Percentiles rank a stretch among this genome's conserved stretches.
phyloP scores from a whole-genome alignment of 176 grass and related monocot species.

The Tillandsia fasciculata region DNA sequence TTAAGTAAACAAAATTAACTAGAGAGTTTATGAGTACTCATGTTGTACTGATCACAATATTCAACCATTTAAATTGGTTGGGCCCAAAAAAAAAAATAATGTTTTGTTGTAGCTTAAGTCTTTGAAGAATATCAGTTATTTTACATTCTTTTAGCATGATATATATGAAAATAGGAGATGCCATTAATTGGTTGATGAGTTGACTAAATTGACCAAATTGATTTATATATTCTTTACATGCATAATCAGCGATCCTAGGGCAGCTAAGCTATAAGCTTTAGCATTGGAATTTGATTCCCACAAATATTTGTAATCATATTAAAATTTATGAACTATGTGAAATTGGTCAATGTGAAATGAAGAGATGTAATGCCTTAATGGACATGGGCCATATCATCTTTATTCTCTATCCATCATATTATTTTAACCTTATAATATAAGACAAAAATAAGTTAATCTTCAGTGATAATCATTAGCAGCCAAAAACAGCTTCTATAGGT shows the following conservation, averaged over 20 bases:
- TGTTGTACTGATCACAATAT: too few species aligned
- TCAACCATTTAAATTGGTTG: too few species aligned
- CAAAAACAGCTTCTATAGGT: neutral
- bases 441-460: too few species aligned
- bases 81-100: too few species aligned
- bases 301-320: neutral
- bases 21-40: too few species aligned
- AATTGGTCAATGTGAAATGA: neutral
- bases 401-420: too few species aligned
- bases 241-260: neutral
- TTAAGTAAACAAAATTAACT: too few species aligned
- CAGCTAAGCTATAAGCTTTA: neutral
- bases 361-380: too few species aligned
- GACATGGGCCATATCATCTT: too few species aligned
- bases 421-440: too few species aligned
- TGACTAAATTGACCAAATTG: neutral
- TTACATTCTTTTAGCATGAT: neutral
- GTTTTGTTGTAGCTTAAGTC: too few species aligned
- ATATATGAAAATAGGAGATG: neutral
- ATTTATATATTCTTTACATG: neutral
- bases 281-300: neutral
- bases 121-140: neutral
- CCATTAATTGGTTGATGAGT: neutral
- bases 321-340: neutral
- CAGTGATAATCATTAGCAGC: too few species aligned